These are phyloP conservation scores for Exobasidium cylindrosporum DNA, from an alignment of 1,284 basidiomycete genomes.

Conservation along the genomic window DNA sequence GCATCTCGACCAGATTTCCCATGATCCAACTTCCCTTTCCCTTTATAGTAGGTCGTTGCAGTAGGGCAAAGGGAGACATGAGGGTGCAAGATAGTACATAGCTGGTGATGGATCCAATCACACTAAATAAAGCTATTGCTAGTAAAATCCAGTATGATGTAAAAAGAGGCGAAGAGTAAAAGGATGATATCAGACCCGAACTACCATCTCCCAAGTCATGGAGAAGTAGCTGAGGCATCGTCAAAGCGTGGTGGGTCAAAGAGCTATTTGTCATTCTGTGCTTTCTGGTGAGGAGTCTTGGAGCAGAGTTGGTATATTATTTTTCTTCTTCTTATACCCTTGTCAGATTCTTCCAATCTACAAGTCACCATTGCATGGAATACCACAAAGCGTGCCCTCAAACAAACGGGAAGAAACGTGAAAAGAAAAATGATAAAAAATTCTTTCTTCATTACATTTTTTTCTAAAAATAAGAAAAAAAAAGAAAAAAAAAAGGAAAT, in stretches of 20 bases:
- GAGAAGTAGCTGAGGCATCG: neutral
- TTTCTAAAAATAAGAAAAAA: too few relatives aligned
- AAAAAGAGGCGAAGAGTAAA: neutral
- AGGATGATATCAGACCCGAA: neutral
- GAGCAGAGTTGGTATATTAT: too few relatives aligned
- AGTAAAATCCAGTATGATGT: neutral
- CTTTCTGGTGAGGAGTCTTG: too few relatives aligned
- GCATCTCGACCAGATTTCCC: conserved; percentile 1
- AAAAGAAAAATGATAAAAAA: too few relatives aligned
- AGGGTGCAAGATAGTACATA: neutral
- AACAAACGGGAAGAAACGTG: too few relatives aligned
- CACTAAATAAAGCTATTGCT: neutral
- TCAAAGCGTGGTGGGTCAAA: neutral
- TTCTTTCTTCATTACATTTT: too few relatives aligned
- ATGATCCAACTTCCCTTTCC: neutral
- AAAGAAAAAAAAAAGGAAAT: too few relatives aligned
- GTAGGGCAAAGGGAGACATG: neutral
- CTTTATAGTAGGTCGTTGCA: neutral
- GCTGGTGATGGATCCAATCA: neutral
- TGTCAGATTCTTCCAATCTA: too few relatives aligned
- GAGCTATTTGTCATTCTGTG: too few relatives aligned
- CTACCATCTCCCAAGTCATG: neutral
- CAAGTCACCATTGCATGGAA: too few relatives aligned
- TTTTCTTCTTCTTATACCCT: too few relatives aligned
- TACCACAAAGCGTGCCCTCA: too few relatives aligned